Base-by-base conservation (phyloP, 2,329 filamentous ascomycete species). In the Sporothrix protearum region DNA sequence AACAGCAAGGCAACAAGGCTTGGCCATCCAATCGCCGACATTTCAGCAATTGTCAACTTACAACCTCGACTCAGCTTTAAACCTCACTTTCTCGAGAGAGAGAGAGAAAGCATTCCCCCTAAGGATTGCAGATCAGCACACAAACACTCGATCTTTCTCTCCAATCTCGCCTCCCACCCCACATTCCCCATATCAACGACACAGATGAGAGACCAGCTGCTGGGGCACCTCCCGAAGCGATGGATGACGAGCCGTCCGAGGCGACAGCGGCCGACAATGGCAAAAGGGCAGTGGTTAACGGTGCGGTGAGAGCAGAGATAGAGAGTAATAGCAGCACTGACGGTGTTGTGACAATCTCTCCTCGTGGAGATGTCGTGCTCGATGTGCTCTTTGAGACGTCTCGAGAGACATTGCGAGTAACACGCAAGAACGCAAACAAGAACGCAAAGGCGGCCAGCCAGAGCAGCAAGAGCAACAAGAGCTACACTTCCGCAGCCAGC, bases 331-430 rank as follows among this genome's bases (percentile, higher is more conserved):
- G 33, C 25, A 47, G 3, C 16, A 42, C 28, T 30, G 59, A 78
- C 39, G 77, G 88, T 70, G 55, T 70, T 16, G 78, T 88, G 57
- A 81, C 83, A 42, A 85, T 93, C 67, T 84, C 84, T 28, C 75
- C 83, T 3, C 80, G 82, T 19, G 91, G 91, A 47, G 89, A 93
- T 76, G 79, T 93, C 25, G 78, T 93, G 42, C 84, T 94, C 16
- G 85, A 89, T 73, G 85, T 93, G 47, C 85, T 85, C 8, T 92
- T 93, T 76, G 85, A 89, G 73, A 89, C 87, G 47, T 87, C 85
- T 2, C 81, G 79, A 57, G 80, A 85, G 73, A 83, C 84, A 59
- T 81, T 89, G 77, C 81, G 81, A 69, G 79, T 81, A 33, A 81
- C 80, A 28, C 45, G 64, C 66, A 80, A 72, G 73, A 78, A 63